phyloP scores from a whole-genome alignment of 1,284 basidiomycete species.

The Marasmius fiardii region DNA sequence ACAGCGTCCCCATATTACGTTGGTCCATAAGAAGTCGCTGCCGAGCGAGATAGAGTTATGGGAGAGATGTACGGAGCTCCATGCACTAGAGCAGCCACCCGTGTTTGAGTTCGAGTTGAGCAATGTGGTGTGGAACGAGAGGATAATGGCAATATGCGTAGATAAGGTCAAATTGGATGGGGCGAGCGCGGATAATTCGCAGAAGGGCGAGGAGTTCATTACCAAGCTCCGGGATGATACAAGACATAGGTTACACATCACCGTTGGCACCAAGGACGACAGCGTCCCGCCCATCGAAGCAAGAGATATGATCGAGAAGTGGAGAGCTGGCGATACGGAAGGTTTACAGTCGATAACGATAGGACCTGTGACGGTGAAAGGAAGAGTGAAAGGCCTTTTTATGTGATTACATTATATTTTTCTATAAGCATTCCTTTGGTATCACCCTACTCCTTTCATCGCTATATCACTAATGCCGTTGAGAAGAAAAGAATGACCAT shows the following conservation, averaged over 20 bases:
- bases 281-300: conserved; percentile 72
- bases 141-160: conserved; percentile 78
- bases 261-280: conserved; percentile 71
- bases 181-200: conserved; percentile 18
- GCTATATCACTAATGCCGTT: no score
- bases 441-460: no score
- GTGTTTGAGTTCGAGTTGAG: conserved; percentile 63
- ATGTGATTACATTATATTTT: not conserved
- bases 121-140: conserved; percentile 71
- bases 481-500: no score
- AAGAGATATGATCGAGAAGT: conserved; percentile 55
- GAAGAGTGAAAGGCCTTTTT: conserved; percentile 38
- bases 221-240: conserved; percentile 45
- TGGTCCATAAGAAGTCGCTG: conserved; percentile 72
- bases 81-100: conserved; percentile 40
- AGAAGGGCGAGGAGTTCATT: conserved; percentile 47
- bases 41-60: conserved; percentile 53
- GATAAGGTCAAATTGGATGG: conserved; percentile 43
- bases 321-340: conserved; percentile 38
- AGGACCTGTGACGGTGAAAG: conserved; percentile 32
- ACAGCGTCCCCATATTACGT: conserved; percentile 78
- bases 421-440: no score
- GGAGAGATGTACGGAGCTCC: conserved; percentile 58
- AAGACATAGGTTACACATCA: conserved; percentile 72
- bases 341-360: conserved; percentile 32